These are phyloP conservation scores for Tympanopsis confertula DNA, from an alignment of 2,329 filamentous ascomycete species.

Conservation along the genomic window DNA sequence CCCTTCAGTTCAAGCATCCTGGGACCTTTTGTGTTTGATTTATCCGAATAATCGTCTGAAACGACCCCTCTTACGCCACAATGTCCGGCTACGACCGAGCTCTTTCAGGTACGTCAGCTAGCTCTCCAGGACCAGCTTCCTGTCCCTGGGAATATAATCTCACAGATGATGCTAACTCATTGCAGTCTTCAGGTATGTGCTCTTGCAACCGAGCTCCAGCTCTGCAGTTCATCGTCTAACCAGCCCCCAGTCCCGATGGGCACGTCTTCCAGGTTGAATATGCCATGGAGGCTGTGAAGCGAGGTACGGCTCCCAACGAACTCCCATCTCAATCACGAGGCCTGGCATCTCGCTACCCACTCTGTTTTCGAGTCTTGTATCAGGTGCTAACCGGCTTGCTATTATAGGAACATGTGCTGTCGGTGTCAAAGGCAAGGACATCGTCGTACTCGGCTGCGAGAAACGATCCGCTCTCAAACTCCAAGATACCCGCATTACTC, in stretches of 20 bases:
- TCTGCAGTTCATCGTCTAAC: conserved; percentile 27
- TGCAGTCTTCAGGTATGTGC: conserved; percentile 77
- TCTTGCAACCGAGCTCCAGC: too few species aligned
- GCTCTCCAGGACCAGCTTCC: background rate
- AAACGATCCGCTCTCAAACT: conserved; percentile 99
- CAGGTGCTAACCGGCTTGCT: too few species aligned
- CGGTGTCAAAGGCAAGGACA: conserved; percentile 85
- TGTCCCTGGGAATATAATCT: conserved; percentile 19
- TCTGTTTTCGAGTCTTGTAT: too few species aligned
- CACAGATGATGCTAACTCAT: conserved; percentile 20
- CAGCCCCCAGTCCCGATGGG: conserved; percentile 65
- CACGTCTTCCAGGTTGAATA: conserved; percentile 99
- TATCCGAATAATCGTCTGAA: too few species aligned
- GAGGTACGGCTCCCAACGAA: conserved; percentile 51
- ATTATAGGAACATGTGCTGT: conserved; percentile 83
- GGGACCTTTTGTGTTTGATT: too few species aligned
- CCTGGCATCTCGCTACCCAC: too few species aligned
- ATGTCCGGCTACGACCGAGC: conserved; percentile 92
- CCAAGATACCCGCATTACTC: conserved; percentile 97
- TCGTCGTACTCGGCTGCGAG: conserved; percentile 94
- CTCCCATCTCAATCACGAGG: background rate
- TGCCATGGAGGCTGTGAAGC: conserved; percentile 94
- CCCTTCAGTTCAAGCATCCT: too few species aligned
- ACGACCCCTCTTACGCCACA: background rate
- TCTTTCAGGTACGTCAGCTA: conserved; percentile 71